Base-by-base conservation (phyloP, 371 early-diverging fungal genomes). In the Mycotypha africana region DNA sequence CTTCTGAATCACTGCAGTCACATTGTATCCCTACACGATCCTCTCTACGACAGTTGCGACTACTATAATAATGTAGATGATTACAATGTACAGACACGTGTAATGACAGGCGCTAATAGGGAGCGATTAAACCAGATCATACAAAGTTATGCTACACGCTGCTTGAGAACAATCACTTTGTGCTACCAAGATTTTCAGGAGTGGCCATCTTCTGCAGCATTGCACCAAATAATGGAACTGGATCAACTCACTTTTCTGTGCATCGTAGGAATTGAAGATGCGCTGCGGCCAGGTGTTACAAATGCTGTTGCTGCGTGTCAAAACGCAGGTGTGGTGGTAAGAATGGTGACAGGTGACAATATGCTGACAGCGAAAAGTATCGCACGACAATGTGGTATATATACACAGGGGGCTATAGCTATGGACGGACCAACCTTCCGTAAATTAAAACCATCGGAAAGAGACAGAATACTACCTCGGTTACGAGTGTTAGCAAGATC, bases 271-370 rank as follows among this genome's bases (percentile, higher is more conserved):
- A 82, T 91, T 38, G 85, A 85, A 51, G 91, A 90, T 66, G 88
- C 86, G 3, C 62, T 88, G 6, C 70, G 91, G 30, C 62, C 62
- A 11, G 83, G 82, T 49, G 88, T 90, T 4, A 62, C 69, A 17
- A 79, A 85, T 7, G 84, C 86, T 9, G 85, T 89, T 12, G 39
- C 52, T 10, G 60, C 56, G 9, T 88, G 86, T 53, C 78, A 82
- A 54, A 56, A 67, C 15, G 93, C 92, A 12, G 91, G 92, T 25
- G 84, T 92, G 3, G 64, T 71, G 49, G 86, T 92, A 6, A 78
- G 86, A 2, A 92, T 92, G 91, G 88, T 92, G 7, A 90, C 91
- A 16, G 91, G 91, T 40, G 91, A 90, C 54, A 83, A 85, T 49
- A 60, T 87, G 50, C 40, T 74, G 38, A 88, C 86, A n/a, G 89